A percentile compares a stretch with the other conserved stretches of the same genome.
These are phyloP conservation scores for Schrenkiella parvula DNA, from an alignment of 345 rosid genomes.

Conservation along the genomic window DNA sequence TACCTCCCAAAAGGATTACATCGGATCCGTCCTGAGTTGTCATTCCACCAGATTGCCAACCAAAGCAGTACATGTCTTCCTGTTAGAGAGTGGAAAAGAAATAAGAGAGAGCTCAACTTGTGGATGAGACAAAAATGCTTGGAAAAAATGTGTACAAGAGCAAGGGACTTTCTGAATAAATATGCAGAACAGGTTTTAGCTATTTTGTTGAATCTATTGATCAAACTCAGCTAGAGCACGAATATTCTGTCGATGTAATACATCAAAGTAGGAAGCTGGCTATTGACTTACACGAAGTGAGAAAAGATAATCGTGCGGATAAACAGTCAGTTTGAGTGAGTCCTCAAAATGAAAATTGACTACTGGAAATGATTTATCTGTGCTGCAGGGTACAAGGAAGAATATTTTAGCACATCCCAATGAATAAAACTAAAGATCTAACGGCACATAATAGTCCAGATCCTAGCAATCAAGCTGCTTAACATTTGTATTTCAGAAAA, in stretches of 20 bases:
- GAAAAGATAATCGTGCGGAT: constrained; percentile 81
- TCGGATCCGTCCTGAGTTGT: constrained; percentile 59
- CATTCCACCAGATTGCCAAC: constrained; percentile 75
- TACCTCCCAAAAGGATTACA: constrained; percentile 85
- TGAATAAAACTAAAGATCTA: not conserved
- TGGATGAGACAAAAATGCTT: not conserved
- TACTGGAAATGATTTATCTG: constrained; percentile 62
- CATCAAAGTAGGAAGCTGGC: not conserved
- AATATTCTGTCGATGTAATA: not conserved
- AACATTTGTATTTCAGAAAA: not conserved
- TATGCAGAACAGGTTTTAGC: not conserved
- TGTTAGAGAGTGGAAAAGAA: constrained; percentile 21
- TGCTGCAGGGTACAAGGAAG: constrained; percentile 48
- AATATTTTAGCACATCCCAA: not conserved
- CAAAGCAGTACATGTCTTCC: constrained; percentile 74
- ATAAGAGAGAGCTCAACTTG: constrained; percentile 6
- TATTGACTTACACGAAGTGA: constrained; percentile 50
- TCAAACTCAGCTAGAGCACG: not conserved
- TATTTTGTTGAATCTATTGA: not conserved
- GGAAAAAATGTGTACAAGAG: not conserved
- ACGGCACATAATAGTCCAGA: not conserved
- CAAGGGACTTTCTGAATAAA: not conserved
- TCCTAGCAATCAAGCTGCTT: not conserved
- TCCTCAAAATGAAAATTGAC: constrained; percentile 64
- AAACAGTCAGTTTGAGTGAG: constrained; percentile 52